Conservation (phyloP, 306 rosid genomes). For the Alnus glutinosa region DNA sequence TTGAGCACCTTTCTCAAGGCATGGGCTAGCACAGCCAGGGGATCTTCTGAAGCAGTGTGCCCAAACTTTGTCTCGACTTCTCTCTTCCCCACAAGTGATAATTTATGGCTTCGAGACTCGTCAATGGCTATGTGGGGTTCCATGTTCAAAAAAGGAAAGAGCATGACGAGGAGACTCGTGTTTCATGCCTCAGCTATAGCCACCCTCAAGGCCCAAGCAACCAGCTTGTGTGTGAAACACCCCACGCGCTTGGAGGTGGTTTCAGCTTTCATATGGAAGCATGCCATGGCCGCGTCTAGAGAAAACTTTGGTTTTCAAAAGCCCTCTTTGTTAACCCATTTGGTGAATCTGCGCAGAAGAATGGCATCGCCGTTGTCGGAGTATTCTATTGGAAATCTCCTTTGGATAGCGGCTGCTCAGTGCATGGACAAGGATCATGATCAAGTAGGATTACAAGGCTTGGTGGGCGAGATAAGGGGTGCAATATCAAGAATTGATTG, state of each 20-base stretch:
- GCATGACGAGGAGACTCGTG: slow-evolving; percentile 41
- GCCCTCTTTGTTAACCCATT: slow-evolving; percentile 30
- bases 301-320: slow-evolving; percentile 18
- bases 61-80: slow-evolving; percentile 11
- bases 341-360: slow-evolving; percentile 36
- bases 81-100: slow-evolving; percentile 24
- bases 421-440: neutral
- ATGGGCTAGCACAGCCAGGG: slow-evolving; percentile 26
- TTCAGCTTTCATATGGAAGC: slow-evolving; percentile 44
- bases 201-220: slow-evolving; percentile 10
- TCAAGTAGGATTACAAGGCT: neutral
- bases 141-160: slow-evolving; percentile 23
- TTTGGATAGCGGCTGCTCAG: slow-evolving; percentile 32
- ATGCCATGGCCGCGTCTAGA: slow-evolving; percentile 30
- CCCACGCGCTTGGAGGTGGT: slow-evolving; percentile 40
- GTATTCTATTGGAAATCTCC: slow-evolving; percentile 26
- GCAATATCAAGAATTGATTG: slow-evolving; percentile 24
- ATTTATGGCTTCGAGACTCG: slow-evolving; percentile 30
- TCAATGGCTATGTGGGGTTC: slow-evolving; percentile 27
- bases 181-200: slow-evolving; percentile 34
- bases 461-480: slow-evolving; percentile 27
- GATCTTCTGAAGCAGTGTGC: neutral
- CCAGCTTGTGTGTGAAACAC: neutral
- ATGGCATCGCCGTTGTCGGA: slow-evolving; percentile 6
- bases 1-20: slow-evolving; percentile 39